These are phyloP conservation scores for Apocynum venetum DNA, from an alignment of 257 asterid species.

Conservation along the genomic window DNA sequence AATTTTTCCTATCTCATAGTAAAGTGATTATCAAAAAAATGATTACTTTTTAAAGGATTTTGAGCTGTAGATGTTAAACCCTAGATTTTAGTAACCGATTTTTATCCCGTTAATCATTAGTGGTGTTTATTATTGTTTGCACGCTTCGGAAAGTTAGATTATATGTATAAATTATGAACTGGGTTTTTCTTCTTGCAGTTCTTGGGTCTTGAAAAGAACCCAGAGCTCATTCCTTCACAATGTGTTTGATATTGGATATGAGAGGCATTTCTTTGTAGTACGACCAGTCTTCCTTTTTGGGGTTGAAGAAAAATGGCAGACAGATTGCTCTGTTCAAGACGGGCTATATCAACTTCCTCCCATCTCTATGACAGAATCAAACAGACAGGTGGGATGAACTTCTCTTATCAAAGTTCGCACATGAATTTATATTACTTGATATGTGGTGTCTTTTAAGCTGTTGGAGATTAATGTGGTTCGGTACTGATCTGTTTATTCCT, in stretches of 20 bases:
- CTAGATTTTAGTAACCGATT: not conserved
- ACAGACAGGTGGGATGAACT: conserved; percentile 58
- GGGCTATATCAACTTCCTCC: conserved; percentile 54
- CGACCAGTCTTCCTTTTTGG: not conserved
- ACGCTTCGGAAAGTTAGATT: not conserved
- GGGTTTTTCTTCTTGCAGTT: not conserved
- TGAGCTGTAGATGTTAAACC: not conserved
- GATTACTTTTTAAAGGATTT: not conserved
- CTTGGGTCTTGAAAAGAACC: not conserved
- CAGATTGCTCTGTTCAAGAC: conserved; percentile 27
- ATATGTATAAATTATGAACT: not conserved
- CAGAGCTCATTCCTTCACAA: not conserved
- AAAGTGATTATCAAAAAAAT: not conserved
- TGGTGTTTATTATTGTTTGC: too few species aligned
- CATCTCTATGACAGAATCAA: conserved; percentile 51
- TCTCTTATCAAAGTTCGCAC: not conserved
- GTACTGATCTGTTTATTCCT: not conserved
- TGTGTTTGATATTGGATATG: not conserved
- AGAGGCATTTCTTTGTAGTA: not conserved
- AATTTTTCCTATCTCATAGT: not conserved
- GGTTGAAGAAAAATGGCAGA: conserved; percentile 16
- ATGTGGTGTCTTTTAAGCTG: not conserved
- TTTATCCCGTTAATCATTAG: not conserved
- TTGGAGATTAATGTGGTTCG: not conserved
- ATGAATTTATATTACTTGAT: not conserved